A percentile compares a stretch with the other conserved stretches of the same genome.
phyloP scores from a whole-genome alignment of 176 grass and related monocot genomes.

The Zoysia japonica region DNA sequence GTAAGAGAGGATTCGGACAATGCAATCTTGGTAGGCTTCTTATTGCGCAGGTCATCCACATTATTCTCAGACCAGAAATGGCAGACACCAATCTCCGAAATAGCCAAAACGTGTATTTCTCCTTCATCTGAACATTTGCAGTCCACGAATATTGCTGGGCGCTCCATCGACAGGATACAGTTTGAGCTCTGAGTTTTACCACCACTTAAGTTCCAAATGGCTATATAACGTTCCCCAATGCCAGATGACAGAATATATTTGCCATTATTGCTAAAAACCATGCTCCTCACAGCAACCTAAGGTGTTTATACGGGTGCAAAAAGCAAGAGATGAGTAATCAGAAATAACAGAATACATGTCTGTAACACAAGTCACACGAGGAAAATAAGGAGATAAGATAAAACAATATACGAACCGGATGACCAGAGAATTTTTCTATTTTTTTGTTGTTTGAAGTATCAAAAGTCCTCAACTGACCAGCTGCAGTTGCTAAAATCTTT shows the following conservation, averaged over 20 bases:
- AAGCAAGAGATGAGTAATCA: slow-evolving; percentile 27
- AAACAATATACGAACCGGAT: slow-evolving; percentile 60
- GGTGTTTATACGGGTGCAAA: slow-evolving; percentile 22
- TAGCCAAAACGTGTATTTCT: slow-evolving; percentile 66
- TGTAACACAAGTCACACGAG: slow-evolving; percentile 5
- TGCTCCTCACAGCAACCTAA: slow-evolving; percentile 82
- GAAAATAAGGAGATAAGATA: slow-evolving; percentile 4
- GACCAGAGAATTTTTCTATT: slow-evolving; percentile 87
- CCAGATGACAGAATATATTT: slow-evolving; percentile 84
- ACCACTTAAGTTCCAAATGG: slow-evolving; percentile 75
- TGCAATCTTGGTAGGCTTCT: slow-evolving; percentile 74
- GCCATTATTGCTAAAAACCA: slow-evolving; percentile 74
- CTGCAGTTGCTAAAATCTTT: slow-evolving; percentile 79
- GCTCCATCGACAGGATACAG: slow-evolving; percentile 83
- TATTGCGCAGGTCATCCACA: slow-evolving; percentile 60
- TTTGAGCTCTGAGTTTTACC: slow-evolving; percentile 62
- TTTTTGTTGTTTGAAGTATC: slow-evolving; percentile 79
- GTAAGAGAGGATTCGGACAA: slow-evolving; percentile 48
- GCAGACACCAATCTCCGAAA: slow-evolving; percentile 79
- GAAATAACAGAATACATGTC: background rate
- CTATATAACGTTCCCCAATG: slow-evolving; percentile 81
- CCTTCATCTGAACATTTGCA: slow-evolving; percentile 50
- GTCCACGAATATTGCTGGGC: slow-evolving; percentile 81
- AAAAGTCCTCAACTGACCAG: slow-evolving; percentile 87
- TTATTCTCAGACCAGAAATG: slow-evolving; percentile 84